Evolutionary conservation across 768 basidiomycete genomes (phyloP).

Genomic region (Crepidotus variabilis): DNA sequence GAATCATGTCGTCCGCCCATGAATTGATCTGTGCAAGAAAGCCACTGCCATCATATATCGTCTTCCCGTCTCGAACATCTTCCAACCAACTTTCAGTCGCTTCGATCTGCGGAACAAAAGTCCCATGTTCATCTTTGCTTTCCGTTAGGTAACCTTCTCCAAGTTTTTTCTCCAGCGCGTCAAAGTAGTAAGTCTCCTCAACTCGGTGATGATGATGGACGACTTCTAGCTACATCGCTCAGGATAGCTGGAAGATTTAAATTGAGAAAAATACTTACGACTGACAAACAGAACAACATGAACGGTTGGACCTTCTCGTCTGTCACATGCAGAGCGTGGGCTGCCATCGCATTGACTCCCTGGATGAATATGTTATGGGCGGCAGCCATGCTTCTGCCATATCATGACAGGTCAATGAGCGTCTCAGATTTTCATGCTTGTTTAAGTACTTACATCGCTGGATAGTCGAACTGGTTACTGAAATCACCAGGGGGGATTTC

Average conservation of each 20-base stretch:
- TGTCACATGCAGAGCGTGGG: conserved; percentile 18
- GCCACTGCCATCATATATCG: conserved; percentile 41
- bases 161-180: conserved; percentile 22
- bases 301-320: conserved; percentile 22
- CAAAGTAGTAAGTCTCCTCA: conserved; percentile 25
- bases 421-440: background rate
- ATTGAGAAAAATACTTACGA: conserved; percentile 14
- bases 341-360: conserved; percentile 23
- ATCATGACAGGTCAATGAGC: background rate
- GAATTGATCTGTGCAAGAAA: conserved; percentile 19
- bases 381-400: conserved; percentile 26
- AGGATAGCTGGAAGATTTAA: background rate
- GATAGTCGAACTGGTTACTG: conserved; percentile 24
- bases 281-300: conserved; percentile 20
- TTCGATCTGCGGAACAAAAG: conserved; percentile 22
- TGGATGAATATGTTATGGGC: conserved; percentile 27
- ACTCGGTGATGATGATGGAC: conserved; percentile 27
- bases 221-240: conserved; percentile 11
- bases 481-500: conserved; percentile 23
- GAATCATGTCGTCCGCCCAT: conserved; percentile 23
- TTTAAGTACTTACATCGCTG: conserved; percentile 19
- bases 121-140: conserved; percentile 25
- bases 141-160: conserved; percentile 17
- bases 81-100: conserved; percentile 33
- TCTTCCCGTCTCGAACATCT: conserved; percentile 54